Percentiles rank a stretch among this genome's conserved stretches.
Conservation (phyloP, 106 monocot genomes). For the Dendrobium officinale region DNA sequence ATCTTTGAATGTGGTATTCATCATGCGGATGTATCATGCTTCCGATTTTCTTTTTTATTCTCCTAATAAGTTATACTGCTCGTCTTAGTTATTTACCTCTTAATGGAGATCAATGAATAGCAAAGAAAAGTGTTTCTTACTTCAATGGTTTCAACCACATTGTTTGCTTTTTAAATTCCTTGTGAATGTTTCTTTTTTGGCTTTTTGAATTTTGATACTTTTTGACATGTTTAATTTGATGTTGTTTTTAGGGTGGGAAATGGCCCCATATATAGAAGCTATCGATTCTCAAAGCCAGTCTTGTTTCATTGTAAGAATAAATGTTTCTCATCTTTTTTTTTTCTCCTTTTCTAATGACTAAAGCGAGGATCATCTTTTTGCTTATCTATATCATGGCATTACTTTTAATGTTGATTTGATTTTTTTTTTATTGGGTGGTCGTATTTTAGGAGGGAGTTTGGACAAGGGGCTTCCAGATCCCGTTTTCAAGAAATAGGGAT, state of each 20-base stretch:
- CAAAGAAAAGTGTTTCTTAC: background rate
- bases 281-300: constrained; percentile 72
- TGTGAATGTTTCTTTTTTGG: background rate
- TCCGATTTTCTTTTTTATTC: background rate
- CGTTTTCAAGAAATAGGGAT: too few relatives aligned
- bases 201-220: constrained; percentile 2
- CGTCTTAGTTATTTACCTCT: background rate
- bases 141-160: background rate
- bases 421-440: background rate
- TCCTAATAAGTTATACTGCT: background rate
- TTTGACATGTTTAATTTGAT: constrained; percentile 1
- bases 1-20: background rate
- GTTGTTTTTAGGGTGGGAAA: constrained; percentile 71
- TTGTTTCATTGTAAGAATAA: constrained; percentile 47
- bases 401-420: background rate
- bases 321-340: background rate
- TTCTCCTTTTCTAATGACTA: too few relatives aligned
- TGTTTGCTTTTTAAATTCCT: background rate
- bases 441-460: too few relatives aligned
- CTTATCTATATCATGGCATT: background rate
- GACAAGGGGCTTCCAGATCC: too few relatives aligned
- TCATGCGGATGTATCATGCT: background rate
- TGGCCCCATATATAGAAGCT: constrained; percentile 92
- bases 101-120: background rate
- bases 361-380: background rate